phyloP scores from a whole-genome alignment of 331 rosid species.

The Malus hybrid region DNA sequence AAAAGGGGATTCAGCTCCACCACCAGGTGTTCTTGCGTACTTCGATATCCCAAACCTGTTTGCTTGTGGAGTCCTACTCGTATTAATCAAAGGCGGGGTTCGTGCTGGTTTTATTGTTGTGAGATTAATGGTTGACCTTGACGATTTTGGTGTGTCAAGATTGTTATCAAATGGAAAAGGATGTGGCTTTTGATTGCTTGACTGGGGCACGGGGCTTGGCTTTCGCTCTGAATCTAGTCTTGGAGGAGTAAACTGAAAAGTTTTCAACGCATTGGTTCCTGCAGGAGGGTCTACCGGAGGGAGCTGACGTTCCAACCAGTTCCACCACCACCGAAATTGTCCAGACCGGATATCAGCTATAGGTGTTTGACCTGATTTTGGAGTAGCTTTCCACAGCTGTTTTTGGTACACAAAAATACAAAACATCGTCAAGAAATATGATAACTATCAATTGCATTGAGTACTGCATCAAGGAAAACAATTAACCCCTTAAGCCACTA shows the following conservation, averaged over 20 bases:
- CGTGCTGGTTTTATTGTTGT: slow-evolving; percentile 32
- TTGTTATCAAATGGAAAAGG: slow-evolving; percentile 51
- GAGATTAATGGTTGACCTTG: slow-evolving; percentile 47
- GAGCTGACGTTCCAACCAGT: slow-evolving; percentile 82
- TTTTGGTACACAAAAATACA: slow-evolving; percentile 13
- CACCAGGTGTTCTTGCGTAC: slow-evolving; percentile 31
- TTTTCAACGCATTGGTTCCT: slow-evolving; percentile 48
- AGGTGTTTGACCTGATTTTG: slow-evolving; percentile 59
- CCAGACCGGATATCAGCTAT: slow-evolving; percentile 39
- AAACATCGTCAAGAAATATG: not conserved
- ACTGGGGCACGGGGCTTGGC: slow-evolving; percentile 49
- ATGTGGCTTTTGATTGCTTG: slow-evolving; percentile 42
- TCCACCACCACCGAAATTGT: slow-evolving; percentile 95
- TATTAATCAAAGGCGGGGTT: slow-evolving; percentile 34
- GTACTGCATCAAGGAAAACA: not conserved
- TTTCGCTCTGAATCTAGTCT: slow-evolving; percentile 63
- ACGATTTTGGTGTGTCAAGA: slow-evolving; percentile 79
- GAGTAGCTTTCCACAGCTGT: slow-evolving; percentile 73
- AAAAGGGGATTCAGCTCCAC: slow-evolving; percentile 48
- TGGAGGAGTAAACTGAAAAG: slow-evolving; percentile 58
- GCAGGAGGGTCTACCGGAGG: slow-evolving; percentile 39
- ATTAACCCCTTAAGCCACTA: not conserved
- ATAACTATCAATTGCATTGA: not conserved
- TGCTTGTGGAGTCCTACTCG: slow-evolving; percentile 41
- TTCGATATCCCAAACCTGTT: slow-evolving; percentile 37